Evolutionary conservation across 345 rosid genomes (phyloP), one percentile per base, ranked within the genome.

Genomic region (Brassica cretica): DNA sequence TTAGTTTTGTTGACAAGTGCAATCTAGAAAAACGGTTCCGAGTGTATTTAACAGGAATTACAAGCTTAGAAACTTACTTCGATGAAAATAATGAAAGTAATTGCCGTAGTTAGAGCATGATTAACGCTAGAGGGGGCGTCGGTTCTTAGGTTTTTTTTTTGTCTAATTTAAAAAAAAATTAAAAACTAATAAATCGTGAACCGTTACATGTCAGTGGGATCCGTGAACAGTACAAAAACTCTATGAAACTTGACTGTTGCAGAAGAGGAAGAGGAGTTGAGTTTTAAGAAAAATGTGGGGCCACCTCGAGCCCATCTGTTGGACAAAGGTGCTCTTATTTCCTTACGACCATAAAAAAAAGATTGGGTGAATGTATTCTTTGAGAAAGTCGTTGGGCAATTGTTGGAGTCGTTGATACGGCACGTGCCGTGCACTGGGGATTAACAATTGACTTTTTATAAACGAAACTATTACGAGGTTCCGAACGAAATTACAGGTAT

Each of bases 351-450:
- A 12, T 0, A 58, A 61, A 12, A 27, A 11, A 27, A 27, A 29
- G 44, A 39, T 9, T 39, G 44, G 12, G 44, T 39, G 8, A 35
- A 35, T 35, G 39, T 35, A 35, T 35, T 35, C 49, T 41, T 10
- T 72, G 77, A 72, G 27, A 14, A 58, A 71, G 76, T 66, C 72
- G 0, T 39, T 2, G 18, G 37, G 5, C 14, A 0, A 6, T 59
- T 15, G 41, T 37, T 46, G 51, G n/a, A 63, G 55, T 70, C 56
- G 70, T 15, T 70, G 30, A 41, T 58, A 44, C 73, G 69, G 64
- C 73, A 73, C 70, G 69, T 78, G 74, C n/a, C 77, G 56, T 46
- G 62, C 77, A 72, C 64, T 49, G 6, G n/a, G 46, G 55, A 59
- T 11, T 65, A 1, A 27, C 8, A 8, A 10, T 56, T 78, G 76